Base-by-base conservation (phyloP, 768 basidiomycete species). In the Suillus bovinus region DNA sequence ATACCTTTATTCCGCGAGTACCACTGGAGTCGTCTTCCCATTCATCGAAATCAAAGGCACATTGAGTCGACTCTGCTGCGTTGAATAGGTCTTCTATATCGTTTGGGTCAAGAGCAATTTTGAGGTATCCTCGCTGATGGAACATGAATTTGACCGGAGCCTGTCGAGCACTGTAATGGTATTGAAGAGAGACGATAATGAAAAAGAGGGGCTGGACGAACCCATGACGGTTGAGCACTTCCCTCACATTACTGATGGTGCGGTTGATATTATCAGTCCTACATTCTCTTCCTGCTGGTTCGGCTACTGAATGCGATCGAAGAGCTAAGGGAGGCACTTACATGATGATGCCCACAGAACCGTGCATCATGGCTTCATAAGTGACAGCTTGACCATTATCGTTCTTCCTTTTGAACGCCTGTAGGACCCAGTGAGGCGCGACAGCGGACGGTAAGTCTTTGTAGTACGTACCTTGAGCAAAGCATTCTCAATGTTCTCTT, bases 101-200 rank as follows among this genome's bases (percentile, higher is more conserved):
- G 60, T 73, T 70, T 24, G 70, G 60, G 22, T 76, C 74, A 11
- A 82, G 62, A 17, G 77, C 67, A 20, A 86, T 77, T 60, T 76
- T 79, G 38, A 89, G 79, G 59, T 77, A 77, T 20, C 87, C 88
- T 69, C 79, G 76, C 33, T 83, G 79, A 61, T 78, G 75, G 67
- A 90, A 90, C 80, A 89, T 83, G 70, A 84, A 90, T 64, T 81
- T 83, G 29, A 89, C 87, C 0, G 87, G 82, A 3, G 88, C 78
- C 42, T 86, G 75, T 41, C 83, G 86, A 39, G 85, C 86, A 47
- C 88, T 89, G 66, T 27, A 27, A 27, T 61, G 54, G 39, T 14
- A 33, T 39, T 24, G 14, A 53, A 57, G 57, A 31, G 46, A 38
- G 13, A 9, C 13, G 7, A 6, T 27, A 24, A 13, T 10, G 52